phyloP scores from a whole-genome alignment of 83 land plant species.

The Thuja plicata region DNA sequence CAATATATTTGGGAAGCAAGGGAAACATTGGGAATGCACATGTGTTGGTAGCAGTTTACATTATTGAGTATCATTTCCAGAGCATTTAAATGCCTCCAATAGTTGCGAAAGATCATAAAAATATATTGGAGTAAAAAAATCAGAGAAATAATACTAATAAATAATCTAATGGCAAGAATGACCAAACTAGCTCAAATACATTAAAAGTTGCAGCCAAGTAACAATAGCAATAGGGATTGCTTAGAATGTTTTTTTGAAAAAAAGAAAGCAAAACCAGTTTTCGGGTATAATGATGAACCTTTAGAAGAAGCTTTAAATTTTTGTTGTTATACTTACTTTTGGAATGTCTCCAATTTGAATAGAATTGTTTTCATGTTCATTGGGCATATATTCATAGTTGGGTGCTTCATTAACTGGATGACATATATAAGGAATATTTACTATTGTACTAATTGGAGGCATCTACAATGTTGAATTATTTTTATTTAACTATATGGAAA shows the following conservation, averaged over 20 bases:
- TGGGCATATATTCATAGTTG: conserved; percentile 33
- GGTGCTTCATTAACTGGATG: conserved; percentile 56
- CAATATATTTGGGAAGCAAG: too few relatives aligned
- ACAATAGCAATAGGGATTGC: not conserved
- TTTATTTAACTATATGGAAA: conserved; percentile 35
- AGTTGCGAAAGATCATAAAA: conserved; percentile 18
- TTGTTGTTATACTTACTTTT: conserved; percentile 5
- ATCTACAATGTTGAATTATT: conserved; percentile 26
- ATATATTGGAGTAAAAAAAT: too few relatives aligned
- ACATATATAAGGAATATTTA: conserved; percentile 27
- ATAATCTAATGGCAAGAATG: too few relatives aligned
- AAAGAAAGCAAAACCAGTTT: conserved; percentile 5
- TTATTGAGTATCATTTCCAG: conserved; percentile 14
- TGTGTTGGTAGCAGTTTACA: too few relatives aligned
- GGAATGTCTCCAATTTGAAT: conserved; percentile 36
- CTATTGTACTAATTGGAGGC: not conserved
- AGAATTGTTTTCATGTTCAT: conserved; percentile 27
- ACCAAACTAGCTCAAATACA: too few relatives aligned
- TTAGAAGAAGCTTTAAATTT: not conserved
- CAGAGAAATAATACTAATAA: too few relatives aligned
- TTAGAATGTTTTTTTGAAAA: not conserved
- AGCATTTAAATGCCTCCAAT: conserved; percentile 30
- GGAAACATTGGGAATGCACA: too few relatives aligned
- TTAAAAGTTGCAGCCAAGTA: too few relatives aligned
- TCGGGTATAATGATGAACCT: not conserved